A percentile compares a stretch with the other conserved stretches of the same genome.
These are phyloP conservation scores for Prunus davidiana DNA, from an alignment of 306 rosid genomes.

Conservation along the genomic window DNA sequence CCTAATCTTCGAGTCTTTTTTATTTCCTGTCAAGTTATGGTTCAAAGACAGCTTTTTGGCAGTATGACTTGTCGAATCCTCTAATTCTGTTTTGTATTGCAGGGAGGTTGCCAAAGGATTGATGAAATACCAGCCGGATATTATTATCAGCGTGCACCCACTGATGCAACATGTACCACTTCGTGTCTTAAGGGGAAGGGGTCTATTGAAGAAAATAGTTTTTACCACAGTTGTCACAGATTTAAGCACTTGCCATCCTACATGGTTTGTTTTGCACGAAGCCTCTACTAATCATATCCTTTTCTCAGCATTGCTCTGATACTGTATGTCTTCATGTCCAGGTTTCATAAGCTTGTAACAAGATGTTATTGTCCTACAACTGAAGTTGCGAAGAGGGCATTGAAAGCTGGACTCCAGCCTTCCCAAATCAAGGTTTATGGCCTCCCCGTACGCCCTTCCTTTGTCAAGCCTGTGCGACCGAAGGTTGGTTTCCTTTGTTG, in stretches of 20 bases:
- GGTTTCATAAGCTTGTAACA: slow-evolving; percentile 98
- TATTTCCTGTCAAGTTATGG: not conserved
- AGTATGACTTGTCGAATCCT: slow-evolving; percentile 8
- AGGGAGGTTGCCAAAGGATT: slow-evolving; percentile 88
- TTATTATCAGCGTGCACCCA: slow-evolving; percentile 97
- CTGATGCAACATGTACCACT: slow-evolving; percentile 98
- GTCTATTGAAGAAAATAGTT: slow-evolving; percentile 84
- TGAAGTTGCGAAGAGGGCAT: slow-evolving; percentile 81
- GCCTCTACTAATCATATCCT: slow-evolving; percentile 1
- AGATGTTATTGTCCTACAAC: slow-evolving; percentile 96
- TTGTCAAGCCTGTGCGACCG: slow-evolving; percentile 77
- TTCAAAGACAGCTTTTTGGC: not conserved
- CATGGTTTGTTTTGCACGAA: slow-evolving; percentile 59
- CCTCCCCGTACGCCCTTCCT: slow-evolving; percentile 86
- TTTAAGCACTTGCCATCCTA: slow-evolving; percentile 99
- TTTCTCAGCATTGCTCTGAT: slow-evolving; percentile 28
- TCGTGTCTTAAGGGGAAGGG: slow-evolving; percentile 82
- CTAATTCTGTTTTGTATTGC: slow-evolving; percentile 4
- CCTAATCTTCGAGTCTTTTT: not conserved
- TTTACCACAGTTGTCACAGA: slow-evolving; percentile 95
- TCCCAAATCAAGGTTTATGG: slow-evolving; percentile 85
- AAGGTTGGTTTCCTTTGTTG: slow-evolving; percentile 52
- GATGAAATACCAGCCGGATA: slow-evolving; percentile 97
- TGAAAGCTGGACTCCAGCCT: slow-evolving; percentile 86
- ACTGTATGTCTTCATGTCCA: slow-evolving; percentile 35